Evolutionary conservation across 306 rosid species (phyloP).

Genomic region (Mimosa bimucronata): DNA sequence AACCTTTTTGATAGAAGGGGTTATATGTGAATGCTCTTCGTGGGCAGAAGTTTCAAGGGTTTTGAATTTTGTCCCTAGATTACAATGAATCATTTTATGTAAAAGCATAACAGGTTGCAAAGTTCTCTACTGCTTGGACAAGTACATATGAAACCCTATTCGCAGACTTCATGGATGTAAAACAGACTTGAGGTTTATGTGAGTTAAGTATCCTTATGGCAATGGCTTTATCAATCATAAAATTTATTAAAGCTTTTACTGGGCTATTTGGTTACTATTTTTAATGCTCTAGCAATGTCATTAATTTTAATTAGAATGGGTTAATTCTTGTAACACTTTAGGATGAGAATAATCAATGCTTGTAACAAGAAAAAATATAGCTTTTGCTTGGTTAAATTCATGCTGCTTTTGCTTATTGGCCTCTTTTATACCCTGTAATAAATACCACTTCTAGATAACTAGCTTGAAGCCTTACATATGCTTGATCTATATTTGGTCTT

Average conservation of each 20-base stretch:
- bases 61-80: background rate
- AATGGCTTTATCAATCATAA: background rate
- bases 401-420: background rate
- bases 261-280: background rate
- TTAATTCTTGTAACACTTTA: background rate
- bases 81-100: background rate
- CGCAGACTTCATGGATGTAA: background rate
- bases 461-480: conserved; percentile 21
- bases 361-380: background rate
- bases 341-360: background rate
- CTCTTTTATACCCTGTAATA: background rate
- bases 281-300: background rate
- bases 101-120: background rate
- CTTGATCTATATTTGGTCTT: conserved; percentile 29
- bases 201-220: background rate
- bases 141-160: background rate
- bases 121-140: background rate
- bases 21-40: background rate
- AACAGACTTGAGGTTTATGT: background rate
- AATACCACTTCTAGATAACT: background rate
- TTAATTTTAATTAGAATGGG: background rate
- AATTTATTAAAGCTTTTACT: background rate
- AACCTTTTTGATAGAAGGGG: background rate
- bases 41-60: background rate
- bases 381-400: background rate